Evolutionary conservation across 306 rosid species (phyloP).

Genomic region (Rosa rugosa): DNA sequence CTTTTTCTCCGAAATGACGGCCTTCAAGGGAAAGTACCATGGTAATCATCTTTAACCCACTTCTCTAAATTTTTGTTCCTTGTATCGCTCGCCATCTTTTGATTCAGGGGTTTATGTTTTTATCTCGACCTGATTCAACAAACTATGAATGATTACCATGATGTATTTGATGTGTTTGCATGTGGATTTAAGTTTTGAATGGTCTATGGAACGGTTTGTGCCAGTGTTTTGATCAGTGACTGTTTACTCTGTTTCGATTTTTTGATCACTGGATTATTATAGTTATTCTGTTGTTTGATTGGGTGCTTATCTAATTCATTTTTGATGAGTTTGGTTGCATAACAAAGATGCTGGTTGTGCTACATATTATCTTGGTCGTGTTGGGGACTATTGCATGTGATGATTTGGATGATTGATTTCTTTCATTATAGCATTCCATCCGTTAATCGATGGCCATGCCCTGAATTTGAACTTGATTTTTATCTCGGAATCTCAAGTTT

Average conservation of each 20-base stretch:
- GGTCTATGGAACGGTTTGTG: not conserved
- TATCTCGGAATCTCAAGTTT: not conserved
- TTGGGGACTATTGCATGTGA: not conserved
- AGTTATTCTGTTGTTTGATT: not conserved
- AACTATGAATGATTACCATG: not conserved
- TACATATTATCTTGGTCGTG: too few relatives aligned
- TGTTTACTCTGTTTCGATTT: not conserved
- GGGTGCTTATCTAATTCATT: not conserved
- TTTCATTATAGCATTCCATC: not conserved
- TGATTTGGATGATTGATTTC: not conserved
- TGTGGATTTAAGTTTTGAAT: not conserved
- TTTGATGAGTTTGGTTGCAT: not conserved
- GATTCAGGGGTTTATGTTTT: not conserved
- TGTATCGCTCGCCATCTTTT: not conserved
- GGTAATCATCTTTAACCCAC: conserved; percentile 34
- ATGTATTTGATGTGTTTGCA: not conserved
- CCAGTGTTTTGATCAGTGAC: not conserved
- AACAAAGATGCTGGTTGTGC: not conserved
- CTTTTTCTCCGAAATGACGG: conserved; percentile 43
- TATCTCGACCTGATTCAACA: not conserved
- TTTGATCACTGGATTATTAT: not conserved
- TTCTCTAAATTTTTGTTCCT: not conserved
- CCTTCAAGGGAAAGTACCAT: conserved; percentile 67
- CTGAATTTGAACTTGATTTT: not conserved
- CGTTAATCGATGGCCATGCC: not conserved